phyloP scores from a whole-genome alignment of 164 flowering plant species.

The Houttuynia cordata region DNA sequence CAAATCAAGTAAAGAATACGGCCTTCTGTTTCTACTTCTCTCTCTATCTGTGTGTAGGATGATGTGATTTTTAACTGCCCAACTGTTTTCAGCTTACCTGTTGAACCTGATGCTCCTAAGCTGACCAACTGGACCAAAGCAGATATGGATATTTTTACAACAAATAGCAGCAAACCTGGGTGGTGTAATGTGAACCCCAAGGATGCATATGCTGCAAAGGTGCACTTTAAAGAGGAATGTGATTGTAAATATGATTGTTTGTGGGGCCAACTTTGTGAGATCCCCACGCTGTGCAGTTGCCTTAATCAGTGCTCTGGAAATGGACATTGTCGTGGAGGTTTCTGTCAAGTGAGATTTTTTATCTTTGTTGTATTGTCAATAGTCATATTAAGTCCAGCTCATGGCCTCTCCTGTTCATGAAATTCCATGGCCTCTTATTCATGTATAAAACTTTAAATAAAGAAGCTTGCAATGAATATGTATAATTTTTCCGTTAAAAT shows the following conservation, averaged over 20 bases:
- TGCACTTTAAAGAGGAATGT: slow-evolving; percentile 67
- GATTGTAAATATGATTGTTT: slow-evolving; percentile 93
- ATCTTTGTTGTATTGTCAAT: neutral
- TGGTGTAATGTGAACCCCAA: slow-evolving; percentile 96
- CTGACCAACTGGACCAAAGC: slow-evolving; percentile 61
- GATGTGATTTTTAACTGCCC: neutral
- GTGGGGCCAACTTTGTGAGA: slow-evolving; percentile 75
- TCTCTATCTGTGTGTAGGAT: neutral
- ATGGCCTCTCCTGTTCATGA: too few species aligned
- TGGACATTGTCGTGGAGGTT: slow-evolving; percentile 94
- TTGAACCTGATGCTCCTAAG: slow-evolving; percentile 46
- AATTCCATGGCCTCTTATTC: too few species aligned
- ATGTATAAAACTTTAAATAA: too few species aligned
- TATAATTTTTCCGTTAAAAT: neutral
- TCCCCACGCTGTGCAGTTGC: slow-evolving; percentile 58
- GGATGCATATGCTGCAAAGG: slow-evolving; percentile 61
- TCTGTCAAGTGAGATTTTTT: slow-evolving; percentile 55
- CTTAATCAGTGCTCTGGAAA: slow-evolving; percentile 86
- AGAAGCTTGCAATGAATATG: too few species aligned
- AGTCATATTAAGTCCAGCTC: neutral
- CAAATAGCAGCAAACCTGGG: slow-evolving; percentile 59
- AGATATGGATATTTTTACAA: slow-evolving; percentile 64
- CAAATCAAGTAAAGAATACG: slow-evolving; percentile 42
- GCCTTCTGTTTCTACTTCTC: neutral
- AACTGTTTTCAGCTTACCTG: slow-evolving; percentile 39